A percentile compares a stretch with the other conserved stretches of the same genome.
These are phyloP conservation scores for Suhomyces anneliseae DNA, from an alignment of 1,139 yeast genomes.

Conservation along the genomic window DNA sequence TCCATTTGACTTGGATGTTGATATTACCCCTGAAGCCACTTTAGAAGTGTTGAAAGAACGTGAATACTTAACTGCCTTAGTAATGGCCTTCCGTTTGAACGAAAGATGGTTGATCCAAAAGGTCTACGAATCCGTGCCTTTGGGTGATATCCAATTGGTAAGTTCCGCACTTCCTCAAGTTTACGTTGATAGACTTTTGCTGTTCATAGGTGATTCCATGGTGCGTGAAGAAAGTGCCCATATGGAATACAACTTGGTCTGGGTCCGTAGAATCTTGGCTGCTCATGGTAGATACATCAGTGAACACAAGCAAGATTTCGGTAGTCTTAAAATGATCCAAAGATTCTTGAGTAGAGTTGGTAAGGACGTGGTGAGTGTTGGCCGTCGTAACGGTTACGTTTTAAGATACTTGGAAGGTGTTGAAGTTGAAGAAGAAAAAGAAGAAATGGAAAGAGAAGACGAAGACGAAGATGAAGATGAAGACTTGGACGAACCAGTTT, in stretches of 20 bases:
- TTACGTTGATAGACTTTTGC: constrained; percentile 66
- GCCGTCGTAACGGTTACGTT: constrained; percentile 57
- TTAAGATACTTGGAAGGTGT: constrained; percentile 39
- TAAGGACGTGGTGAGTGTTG: constrained; percentile 63
- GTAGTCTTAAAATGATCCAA: constrained; percentile 68
- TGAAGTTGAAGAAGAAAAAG: constrained; percentile 19
- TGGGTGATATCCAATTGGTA: constrained; percentile 67
- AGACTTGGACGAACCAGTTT: constrained; percentile 16
- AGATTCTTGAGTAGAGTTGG: constrained; percentile 74
- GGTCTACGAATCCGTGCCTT: constrained; percentile 76
- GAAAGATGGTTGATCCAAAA: constrained; percentile 71
- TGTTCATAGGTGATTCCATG: constrained; percentile 69
- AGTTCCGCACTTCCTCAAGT: constrained; percentile 70
- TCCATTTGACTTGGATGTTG: constrained; percentile 93
- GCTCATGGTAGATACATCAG: constrained; percentile 78
- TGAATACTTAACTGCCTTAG: constrained; percentile 76
- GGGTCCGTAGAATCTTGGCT: constrained; percentile 71
- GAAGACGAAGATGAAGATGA: constrained; percentile 18
- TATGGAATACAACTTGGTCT: constrained; percentile 75
- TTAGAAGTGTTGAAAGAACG: constrained; percentile 59
- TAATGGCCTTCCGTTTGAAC: constrained; percentile 92
- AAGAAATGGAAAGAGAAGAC: constrained; percentile 9
- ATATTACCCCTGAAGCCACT: constrained; percentile 81
- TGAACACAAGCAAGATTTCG: constrained; percentile 61
- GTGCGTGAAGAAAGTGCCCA: constrained; percentile 69